Evolutionary conservation across 2,329 filamentous ascomycete genomes (phyloP).

Genomic region (Aspergillus ibericus): DNA sequence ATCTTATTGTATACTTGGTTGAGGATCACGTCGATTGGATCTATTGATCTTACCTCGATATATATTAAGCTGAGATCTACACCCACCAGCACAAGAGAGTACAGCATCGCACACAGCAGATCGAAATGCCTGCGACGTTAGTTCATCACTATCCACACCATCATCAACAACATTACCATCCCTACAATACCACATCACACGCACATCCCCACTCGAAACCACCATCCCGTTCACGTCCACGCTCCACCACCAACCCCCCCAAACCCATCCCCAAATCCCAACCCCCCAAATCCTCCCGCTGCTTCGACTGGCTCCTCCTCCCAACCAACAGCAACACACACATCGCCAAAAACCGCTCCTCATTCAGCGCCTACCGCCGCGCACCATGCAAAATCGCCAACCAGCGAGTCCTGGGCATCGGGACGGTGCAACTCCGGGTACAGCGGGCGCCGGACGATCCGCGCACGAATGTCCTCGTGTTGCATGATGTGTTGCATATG

Average conservation of each 20-base stretch:
- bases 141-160: not conserved
- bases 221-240: not conserved
- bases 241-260: not conserved
- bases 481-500: slow-evolving; percentile 22
- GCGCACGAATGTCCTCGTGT: slow-evolving; percentile 13
- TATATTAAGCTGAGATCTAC: too few species aligned
- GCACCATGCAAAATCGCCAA: slow-evolving; percentile 18
- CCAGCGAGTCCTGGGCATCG: slow-evolving; percentile 20
- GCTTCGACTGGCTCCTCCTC: slow-evolving; percentile 25
- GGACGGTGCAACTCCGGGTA: slow-evolving; percentile 18
- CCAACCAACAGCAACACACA: slow-evolving; percentile 18
- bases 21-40: too few species aligned
- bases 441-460: slow-evolving; percentile 14
- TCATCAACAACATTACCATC: not conserved
- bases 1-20: too few species aligned
- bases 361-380: slow-evolving; percentile 21
- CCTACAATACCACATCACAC: not conserved
- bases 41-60: too few species aligned
- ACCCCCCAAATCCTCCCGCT: slow-evolving; percentile 3
- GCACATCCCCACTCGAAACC: not conserved
- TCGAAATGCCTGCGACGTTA: not conserved
- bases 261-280: not conserved
- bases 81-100: not conserved
- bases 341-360: slow-evolving; percentile 24
- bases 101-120: not conserved